Conservation (phyloP, 176 grass and related monocot genomes). For the Metroxylon sagu region DNA sequence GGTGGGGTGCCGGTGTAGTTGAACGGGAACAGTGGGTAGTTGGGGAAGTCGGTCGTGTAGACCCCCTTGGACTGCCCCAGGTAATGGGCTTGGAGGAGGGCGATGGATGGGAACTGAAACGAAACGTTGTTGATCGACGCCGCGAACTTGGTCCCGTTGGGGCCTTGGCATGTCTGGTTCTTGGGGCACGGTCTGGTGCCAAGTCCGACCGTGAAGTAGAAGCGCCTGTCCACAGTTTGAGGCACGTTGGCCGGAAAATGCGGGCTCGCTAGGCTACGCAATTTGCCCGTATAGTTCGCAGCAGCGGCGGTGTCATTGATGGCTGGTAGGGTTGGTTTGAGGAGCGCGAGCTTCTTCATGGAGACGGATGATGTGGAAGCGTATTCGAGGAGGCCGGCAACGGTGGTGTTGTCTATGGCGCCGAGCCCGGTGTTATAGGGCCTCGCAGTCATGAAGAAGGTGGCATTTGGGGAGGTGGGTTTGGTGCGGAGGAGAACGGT, state of each 20-base stretch:
- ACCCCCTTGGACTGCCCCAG: constrained; percentile 36
- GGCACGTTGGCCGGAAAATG: constrained; percentile 41
- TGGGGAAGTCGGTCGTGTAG: constrained; percentile 46
- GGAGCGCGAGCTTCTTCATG: neutral
- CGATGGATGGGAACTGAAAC: constrained; percentile 26
- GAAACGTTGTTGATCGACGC: constrained; percentile 73
- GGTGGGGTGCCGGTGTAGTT: constrained; percentile 60
- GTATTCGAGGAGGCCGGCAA: constrained; percentile 44
- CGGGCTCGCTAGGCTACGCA: constrained; percentile 34
- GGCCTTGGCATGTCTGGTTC: constrained; percentile 65
- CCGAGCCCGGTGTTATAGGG: constrained; percentile 48
- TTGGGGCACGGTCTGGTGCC: constrained; percentile 51
- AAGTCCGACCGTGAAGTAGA: constrained; percentile 66
- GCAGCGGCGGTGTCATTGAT: constrained; percentile 55
- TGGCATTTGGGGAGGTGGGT: constrained; percentile 15
- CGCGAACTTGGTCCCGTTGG: constrained; percentile 59
- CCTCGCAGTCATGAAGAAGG: constrained; percentile 49
- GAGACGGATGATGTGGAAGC: neutral
- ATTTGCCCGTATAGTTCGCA: constrained; percentile 29
- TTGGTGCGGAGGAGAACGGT: constrained; percentile 45
- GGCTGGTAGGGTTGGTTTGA: constrained; percentile 21
- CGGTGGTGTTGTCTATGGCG: constrained; percentile 75
- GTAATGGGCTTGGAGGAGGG: constrained; percentile 64
- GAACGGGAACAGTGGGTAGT: constrained; percentile 36
- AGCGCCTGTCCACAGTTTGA: constrained; percentile 25